phyloP scores from a whole-genome alignment of 1,284 basidiomycete genomes.

The Melampsora abietis-canadensis region DNA sequence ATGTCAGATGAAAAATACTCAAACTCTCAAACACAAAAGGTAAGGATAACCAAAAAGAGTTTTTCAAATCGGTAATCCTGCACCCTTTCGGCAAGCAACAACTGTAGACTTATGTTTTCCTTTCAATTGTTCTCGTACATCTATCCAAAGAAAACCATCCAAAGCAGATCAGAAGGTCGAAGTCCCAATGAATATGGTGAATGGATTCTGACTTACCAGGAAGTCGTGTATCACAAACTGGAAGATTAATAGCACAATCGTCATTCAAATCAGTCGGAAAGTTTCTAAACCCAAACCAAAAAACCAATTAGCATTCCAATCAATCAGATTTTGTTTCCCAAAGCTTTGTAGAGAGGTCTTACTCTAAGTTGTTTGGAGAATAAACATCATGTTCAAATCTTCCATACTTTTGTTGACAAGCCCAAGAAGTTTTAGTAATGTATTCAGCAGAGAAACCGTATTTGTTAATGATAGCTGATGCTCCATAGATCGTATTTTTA shows the following conservation, averaged over 20 bases:
- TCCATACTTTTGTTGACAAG: conserved; percentile 35
- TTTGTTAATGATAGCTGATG: conserved; percentile 9
- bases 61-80: conserved; percentile 26
- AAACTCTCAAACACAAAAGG: no score
- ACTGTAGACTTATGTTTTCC: conserved; percentile 19
- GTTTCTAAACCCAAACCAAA: not conserved
- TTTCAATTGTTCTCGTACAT: conserved; percentile 13
- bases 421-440: conserved; percentile 21
- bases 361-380: not conserved
- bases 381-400: conserved; percentile 37
- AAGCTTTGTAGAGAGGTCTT: no score
- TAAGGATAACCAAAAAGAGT: no score
- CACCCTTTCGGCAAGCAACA: conserved; percentile 29
- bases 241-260: conserved; percentile 27
- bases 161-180: not conserved
- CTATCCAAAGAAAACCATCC: not conserved
- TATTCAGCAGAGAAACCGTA: conserved; percentile 22
- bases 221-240: conserved; percentile 25
- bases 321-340: no score
- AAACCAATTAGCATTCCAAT: not conserved
- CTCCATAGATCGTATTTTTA: conserved; percentile 20
- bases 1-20: no score
- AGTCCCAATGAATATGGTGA: not conserved
- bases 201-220: not conserved
- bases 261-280: not conserved